A percentile compares a stretch with the other conserved stretches of the same genome.
These are phyloP conservation scores for Acidomyces sp. DNA, from an alignment of 495 filamentous ascomycete genomes.

Conservation along the genomic window DNA sequence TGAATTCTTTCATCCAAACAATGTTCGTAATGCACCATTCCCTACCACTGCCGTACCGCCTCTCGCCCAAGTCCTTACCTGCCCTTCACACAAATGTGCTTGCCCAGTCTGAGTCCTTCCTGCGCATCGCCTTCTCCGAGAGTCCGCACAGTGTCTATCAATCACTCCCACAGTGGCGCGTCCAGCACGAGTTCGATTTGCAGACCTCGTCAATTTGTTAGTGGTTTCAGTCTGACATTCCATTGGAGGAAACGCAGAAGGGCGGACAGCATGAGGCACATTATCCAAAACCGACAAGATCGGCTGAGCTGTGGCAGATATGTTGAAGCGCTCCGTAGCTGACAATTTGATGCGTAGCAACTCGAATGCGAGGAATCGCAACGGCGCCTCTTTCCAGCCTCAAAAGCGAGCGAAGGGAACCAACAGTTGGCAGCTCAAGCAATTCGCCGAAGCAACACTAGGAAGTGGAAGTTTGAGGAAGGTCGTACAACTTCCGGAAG, in stretches of 20 bases:
- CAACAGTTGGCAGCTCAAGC: slow-evolving; percentile 87
- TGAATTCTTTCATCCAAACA: slow-evolving; percentile 58
- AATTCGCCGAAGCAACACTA: slow-evolving; percentile 94
- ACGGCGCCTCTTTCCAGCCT: slow-evolving; percentile 73
- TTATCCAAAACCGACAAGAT: too few relatives aligned
- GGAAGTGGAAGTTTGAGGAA: slow-evolving; percentile 91
- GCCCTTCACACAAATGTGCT: slow-evolving; percentile 25
- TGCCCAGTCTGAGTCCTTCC: slow-evolving; percentile 24
- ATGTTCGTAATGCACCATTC: slow-evolving; percentile 48
- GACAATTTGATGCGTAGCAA: slow-evolving; percentile 31
- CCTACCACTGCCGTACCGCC: slow-evolving; percentile 27
- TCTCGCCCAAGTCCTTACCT: slow-evolving; percentile 26
- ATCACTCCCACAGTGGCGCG: slow-evolving; percentile 16
- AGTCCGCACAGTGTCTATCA: slow-evolving; percentile 16
- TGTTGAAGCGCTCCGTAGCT: slow-evolving; percentile 11
- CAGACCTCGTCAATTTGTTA: too few relatives aligned
- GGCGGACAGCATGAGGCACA: slow-evolving; percentile 9
- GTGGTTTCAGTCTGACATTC: slow-evolving; percentile 11
- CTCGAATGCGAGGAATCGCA: slow-evolving; percentile 73
- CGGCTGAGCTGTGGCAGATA: too few relatives aligned
- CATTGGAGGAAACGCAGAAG: slow-evolving; percentile 2
- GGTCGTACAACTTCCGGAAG: slow-evolving; percentile 91
- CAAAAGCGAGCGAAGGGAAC: slow-evolving; percentile 77
- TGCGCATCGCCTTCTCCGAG: slow-evolving; percentile 14
- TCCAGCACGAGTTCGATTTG: slow-evolving; percentile 11